Evolutionary conservation across 352 stramenopile species (phyloP), one percentile per base, ranked within the genome.

Genomic region (Phytophthora rubi): DNA sequence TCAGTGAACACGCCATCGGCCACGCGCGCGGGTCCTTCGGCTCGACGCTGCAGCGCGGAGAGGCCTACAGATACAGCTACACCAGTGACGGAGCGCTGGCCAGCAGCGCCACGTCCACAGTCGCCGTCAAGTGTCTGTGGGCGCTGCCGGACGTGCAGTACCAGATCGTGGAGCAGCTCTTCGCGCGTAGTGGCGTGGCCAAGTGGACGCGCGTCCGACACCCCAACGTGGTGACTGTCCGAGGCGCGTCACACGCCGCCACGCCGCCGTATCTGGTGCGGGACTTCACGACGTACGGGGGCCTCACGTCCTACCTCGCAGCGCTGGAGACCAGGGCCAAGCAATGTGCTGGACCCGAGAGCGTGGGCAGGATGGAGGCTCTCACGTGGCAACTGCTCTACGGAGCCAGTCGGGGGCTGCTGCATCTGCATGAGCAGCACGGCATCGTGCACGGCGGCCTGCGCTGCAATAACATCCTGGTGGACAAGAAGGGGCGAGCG

Each of bases 391-490:
- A 86, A 23, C 56, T 92, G 12, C 62, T 92, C 0, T 89, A 88
- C 33, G 79, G 83, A 16, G 85, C 81, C 0, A 85, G 79, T 60
- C 81, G 85, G 35, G 85, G 85, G 0, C 59, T 93, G 1, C 55
- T 89, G n/a, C 80, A 87, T 59, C 77, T 93, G 16, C 83, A 93
- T 52, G 80, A 91, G 56, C 65, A 83, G 44, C 77, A 79, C 48
- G 70, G 73, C 0, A 72, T 88, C 21, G 80, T 86, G 4, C 85
- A 93, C 35, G 82, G 82, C 6, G 81, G 82, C 2, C 65, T 93
- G 10, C 79, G 81, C 9, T 88, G 77, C 59, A 90, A 79, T 62
- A 93, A 93, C 55, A 75, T 93, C 10, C 63, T 93, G 28, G 83
- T 93, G 10, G 85, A 90, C 56, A 89, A 90, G 49, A 83, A 79